A percentile compares a stretch with the other conserved stretches of the same genome.
Conservation (phyloP, 31 red algal species). For the Endocladia muricata region DNA sequence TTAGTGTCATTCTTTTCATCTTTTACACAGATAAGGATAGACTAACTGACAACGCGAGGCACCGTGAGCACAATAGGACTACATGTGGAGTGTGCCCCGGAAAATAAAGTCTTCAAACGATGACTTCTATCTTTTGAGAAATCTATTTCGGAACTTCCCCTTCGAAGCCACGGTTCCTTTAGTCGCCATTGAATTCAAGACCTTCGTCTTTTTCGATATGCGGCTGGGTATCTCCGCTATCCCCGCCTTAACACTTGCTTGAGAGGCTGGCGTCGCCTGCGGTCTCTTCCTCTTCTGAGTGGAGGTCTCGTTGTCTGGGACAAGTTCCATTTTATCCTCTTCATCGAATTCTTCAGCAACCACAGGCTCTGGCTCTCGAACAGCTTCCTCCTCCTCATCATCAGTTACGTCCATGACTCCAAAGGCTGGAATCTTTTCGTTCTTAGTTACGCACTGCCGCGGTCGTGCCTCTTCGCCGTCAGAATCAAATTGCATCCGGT, state of each 20-base stretch:
- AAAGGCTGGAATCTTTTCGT: not conserved
- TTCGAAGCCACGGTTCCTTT: not conserved
- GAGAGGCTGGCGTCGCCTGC: not conserved
- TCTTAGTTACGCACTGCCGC: not conserved
- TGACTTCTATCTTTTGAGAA: not conserved
- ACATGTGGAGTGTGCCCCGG: too few species aligned
- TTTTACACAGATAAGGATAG: too few species aligned
- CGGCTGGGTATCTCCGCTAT: not conserved
- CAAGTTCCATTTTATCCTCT: not conserved
- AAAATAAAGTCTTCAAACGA: too few species aligned
- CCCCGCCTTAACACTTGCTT: not conserved
- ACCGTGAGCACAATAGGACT: too few species aligned
- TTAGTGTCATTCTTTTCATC: too few species aligned
- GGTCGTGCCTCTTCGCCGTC: not conserved
- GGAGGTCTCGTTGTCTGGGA: not conserved
- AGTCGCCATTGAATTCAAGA: not conserved
- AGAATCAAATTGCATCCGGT: not conserved
- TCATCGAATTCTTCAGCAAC: not conserved
- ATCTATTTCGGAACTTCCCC: not conserved
- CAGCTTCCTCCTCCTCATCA: slow-evolving; percentile 32
- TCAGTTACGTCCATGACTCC: slow-evolving; percentile 40
- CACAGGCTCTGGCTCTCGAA: not conserved
- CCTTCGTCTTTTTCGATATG: not conserved
- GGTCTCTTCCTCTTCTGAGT: not conserved
- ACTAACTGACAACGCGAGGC: too few species aligned